phyloP scores from a whole-genome alignment of 768 basidiomycete species.

The Termitomyces sp. region DNA sequence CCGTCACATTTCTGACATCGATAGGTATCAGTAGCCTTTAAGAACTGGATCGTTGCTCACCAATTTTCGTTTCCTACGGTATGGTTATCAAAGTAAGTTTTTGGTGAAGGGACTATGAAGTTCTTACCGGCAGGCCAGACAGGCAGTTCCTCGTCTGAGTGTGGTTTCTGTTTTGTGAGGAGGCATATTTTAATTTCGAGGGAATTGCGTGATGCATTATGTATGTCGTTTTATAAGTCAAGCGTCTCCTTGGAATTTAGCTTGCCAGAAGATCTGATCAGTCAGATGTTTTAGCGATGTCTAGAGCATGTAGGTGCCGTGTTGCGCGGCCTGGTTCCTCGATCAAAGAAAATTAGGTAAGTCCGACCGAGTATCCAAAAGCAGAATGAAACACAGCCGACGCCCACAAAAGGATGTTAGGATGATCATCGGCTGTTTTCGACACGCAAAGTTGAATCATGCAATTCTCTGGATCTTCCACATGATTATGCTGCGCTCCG shows the following conservation, averaged over 20 bases:
- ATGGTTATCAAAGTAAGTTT: background rate
- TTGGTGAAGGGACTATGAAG: background rate
- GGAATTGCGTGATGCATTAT: background rate
- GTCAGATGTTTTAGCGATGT: background rate
- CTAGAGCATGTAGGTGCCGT: background rate
- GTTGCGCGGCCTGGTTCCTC: background rate
- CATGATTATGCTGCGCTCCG: background rate
- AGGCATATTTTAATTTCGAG: constrained; percentile 8
- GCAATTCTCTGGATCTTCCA: background rate
- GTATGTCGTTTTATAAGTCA: constrained; percentile 4
- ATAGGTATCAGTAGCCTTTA: background rate
- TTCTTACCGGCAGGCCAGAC: constrained; percentile 39
- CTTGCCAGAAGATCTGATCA: constrained; percentile 7
- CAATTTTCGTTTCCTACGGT: constrained; percentile 36
- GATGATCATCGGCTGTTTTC: background rate
- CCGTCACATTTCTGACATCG: constrained; percentile 56
- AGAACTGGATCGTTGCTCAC: constrained; percentile 19
- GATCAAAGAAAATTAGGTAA: constrained; percentile 6
- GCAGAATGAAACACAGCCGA: background rate
- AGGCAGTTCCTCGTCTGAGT: constrained; percentile 37
- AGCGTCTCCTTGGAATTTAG: background rate
- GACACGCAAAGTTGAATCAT: background rate
- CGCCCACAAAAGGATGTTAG: background rate
- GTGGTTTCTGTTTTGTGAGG: constrained; percentile 16
- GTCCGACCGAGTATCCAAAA: constrained; percentile 7